These are phyloP conservation scores for Mortierella sp. DNA, from an alignment of 371 early-diverging fungal genomes.

Conservation along the genomic window DNA sequence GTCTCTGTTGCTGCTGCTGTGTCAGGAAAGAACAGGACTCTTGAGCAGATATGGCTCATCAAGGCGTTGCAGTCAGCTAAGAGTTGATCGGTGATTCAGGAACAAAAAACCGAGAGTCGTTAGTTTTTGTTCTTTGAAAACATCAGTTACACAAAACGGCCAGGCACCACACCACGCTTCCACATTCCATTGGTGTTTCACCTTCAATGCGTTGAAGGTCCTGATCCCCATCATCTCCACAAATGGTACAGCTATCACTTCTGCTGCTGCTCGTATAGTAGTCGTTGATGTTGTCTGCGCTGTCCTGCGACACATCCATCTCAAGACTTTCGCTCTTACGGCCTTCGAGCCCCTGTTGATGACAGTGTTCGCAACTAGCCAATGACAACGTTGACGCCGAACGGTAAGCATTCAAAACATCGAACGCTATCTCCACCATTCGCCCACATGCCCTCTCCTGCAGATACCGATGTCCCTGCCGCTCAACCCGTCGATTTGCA, in stretches of 20 bases:
- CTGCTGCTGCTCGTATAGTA: neutral
- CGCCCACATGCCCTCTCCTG: neutral
- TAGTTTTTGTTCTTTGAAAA: no score
- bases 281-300: neutral
- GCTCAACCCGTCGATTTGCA: neutral
- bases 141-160: neutral
- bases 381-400: neutral
- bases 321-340: neutral
- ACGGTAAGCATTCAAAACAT: neutral
- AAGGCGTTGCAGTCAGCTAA: neutral
- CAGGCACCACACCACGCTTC: neutral
- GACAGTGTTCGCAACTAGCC: neutral
- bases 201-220: neutral
- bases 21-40: neutral
- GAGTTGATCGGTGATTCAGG: neutral
- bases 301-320: neutral
- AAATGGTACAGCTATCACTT: neutral
- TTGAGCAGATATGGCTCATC: neutral
- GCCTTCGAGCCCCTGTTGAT: neutral
- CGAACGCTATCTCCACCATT: neutral
- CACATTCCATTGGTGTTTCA: neutral
- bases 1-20: neutral
- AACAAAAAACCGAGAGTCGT: neutral
- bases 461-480: neutral
- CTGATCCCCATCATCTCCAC: neutral